Conservation (phyloP, 2,329 filamentous ascomycete species). For the Fusarium buxicola region DNA sequence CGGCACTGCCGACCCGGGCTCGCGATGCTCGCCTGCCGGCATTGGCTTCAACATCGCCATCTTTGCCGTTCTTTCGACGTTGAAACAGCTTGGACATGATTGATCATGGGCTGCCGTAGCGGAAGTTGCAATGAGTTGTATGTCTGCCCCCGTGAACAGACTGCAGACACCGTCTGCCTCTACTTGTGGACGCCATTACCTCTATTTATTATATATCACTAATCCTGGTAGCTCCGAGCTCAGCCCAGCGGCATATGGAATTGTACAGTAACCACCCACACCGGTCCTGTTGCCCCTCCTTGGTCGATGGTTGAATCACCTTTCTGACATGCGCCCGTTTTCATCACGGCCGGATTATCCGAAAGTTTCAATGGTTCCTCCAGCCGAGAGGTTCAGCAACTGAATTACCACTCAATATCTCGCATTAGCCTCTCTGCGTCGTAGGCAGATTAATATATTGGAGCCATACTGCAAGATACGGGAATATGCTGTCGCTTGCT, state of each 20-base stretch:
- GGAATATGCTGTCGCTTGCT: no score
- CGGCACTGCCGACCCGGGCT: conserved; percentile 13
- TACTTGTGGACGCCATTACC: no score
- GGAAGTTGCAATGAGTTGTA: not conserved
- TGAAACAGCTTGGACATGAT: conserved; percentile 28
- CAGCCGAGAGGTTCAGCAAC: no score
- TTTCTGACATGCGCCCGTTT: conserved; percentile 17
- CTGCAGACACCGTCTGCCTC: not conserved
- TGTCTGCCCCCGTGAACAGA: not conserved
- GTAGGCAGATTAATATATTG: no score
- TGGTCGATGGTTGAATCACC: conserved; percentile 1
- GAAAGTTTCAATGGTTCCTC: not conserved
- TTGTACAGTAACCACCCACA: conserved; percentile 8
- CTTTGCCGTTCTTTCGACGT: conserved; percentile 22
- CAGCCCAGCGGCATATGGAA: not conserved
- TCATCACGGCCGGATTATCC: conserved; percentile 24
- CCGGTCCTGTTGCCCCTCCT: not conserved
- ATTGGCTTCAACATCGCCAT: conserved; percentile 24
- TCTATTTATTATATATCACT: no score
- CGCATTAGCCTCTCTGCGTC: no score
- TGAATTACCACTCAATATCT: no score
- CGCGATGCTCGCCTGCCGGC: conserved; percentile 19
- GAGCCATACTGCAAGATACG: no score
- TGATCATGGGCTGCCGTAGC: no score
- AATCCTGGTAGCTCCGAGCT: not conserved